Base-by-base conservation (phyloP, 1,284 basidiomycete genomes). In the Ustilago vetiveriae region DNA sequence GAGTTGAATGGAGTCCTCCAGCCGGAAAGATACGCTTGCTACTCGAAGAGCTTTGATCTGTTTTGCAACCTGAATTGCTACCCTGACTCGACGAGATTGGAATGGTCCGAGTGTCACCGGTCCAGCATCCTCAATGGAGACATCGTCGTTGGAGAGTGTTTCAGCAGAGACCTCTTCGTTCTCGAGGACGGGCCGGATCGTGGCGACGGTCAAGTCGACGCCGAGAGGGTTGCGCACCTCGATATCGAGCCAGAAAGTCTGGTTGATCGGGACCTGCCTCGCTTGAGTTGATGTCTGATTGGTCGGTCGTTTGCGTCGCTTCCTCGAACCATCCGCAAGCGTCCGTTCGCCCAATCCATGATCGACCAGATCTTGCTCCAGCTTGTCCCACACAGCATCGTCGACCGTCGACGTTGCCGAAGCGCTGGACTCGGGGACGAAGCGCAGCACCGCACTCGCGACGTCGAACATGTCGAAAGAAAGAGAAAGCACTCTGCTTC, bases 1-100 rank as follows among this genome's bases (percentile, higher is more conserved):
- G 36, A 82, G 78, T 0, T 82, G 82, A 10, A 86, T 75, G 41
- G 84, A 78, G 27, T 81, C 75, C 52, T 84, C 83, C 64, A 86
- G 84, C 3, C 72, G 50, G 75, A 83, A 87, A 0, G 68, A 50
- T 13, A 84, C 73, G 13, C 71, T 45, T 1, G 64, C 48, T 41
- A 85, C 49, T 3, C 75, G 72, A 27, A 83, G 62, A 0, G 50
- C 32, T 4, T 43, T 45, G 2, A 39, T 24, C n/a, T 68, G 56
- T 16, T 24, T 46, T 4, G 38, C 32, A 37, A 65, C 40, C 4
- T 49, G 53, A 11, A 63, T 23, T 4, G 46, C 22, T 4, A 72
- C 21, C 2, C 46, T 21, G 8, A 59, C 26, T 6, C 41, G 27
- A 14, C 59, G 41, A 7, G 42, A 40, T 37, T 65, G 24, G 4